Base-by-base conservation (phyloP, 1,139 yeast species). In the Pichia sp. region DNA sequence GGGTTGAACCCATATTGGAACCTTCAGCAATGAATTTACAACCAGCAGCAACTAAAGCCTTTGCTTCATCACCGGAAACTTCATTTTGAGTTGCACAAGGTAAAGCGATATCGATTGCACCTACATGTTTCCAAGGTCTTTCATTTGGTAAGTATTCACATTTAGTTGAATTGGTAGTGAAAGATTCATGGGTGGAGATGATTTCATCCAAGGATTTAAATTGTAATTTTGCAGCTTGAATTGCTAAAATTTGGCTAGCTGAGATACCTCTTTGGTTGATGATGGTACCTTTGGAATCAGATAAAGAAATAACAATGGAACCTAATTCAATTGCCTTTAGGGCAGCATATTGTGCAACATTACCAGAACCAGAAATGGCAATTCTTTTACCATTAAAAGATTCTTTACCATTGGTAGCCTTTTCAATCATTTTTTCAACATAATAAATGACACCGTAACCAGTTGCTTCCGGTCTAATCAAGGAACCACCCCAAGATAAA, bases 61-160 rank as follows among this genome's bases (percentile, higher is more conserved):
- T 83, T 61, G 99, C 99, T 79, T 93, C 99, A 61, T 84, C 96
- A 67, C 93, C 97, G 63, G 95, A 84, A 62, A 93, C 91, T 79
- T 93, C 99, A 74, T 93, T 93, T 77, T 93, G 98, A 59, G 99
- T 93, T 59, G 99, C 99, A 74, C 89, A 88, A 70, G 99, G 99
- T 69, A 93, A 81, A 54, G 98, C 99, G 73, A 93, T 84, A 71
- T 93, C 98, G 63, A 89, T 91, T 73, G 85, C 78, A 65, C 95
- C 96, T 64, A 85, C 95, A 71, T 86, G 84, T 62, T 81, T 74
- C 99, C 99, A 93, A 72, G 99, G 98, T 72, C 98, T 87, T 60
- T 86, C 96, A 73, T 95, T 96, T 52, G 87, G 84, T 65, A 88
- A 74, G 83, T 88, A 93, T 75, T 86, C 83, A 64, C 84, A 81